Percentiles rank a stretch among this genome's conserved stretches.
These are phyloP conservation scores for Madurella mycetomatis DNA, from an alignment of 2,329 filamentous ascomycete genomes.

Conservation along the genomic window DNA sequence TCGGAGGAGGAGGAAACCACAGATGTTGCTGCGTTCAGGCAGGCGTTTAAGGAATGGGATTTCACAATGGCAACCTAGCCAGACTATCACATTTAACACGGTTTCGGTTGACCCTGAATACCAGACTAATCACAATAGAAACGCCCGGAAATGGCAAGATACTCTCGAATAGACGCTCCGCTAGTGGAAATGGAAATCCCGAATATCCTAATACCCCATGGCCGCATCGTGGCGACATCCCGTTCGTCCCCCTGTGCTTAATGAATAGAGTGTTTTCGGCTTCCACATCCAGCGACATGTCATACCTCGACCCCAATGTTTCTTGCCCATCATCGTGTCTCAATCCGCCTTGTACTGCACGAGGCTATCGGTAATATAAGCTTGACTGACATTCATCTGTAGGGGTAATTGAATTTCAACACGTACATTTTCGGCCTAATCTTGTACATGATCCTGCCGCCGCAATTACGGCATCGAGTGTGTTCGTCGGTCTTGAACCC, in stretches of 20 bases:
- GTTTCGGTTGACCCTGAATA: no score
- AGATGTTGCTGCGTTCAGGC: constrained; percentile 75
- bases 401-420: neutral
- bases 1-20: constrained; percentile 69
- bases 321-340: neutral
- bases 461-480: constrained; percentile 7
- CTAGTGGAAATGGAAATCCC: no score
- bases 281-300: neutral
- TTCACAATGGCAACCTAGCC: constrained; percentile 52
- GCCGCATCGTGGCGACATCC: neutral
- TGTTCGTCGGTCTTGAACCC: constrained; percentile 4
- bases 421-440: constrained; percentile 1
- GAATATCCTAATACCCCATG: no score
- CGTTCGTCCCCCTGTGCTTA: neutral
- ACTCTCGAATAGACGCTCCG: no score
- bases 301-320: neutral
- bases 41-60: constrained; percentile 80
- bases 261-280: neutral
- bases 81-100: no score
- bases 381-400: neutral
- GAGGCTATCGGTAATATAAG: neutral
- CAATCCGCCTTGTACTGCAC: neutral
- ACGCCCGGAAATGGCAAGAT: no score
- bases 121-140: no score
- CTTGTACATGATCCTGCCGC: constrained; percentile 7